Base-by-base conservation (phyloP, 1,139 yeast species). In the Yamadazyma conglobata region DNA sequence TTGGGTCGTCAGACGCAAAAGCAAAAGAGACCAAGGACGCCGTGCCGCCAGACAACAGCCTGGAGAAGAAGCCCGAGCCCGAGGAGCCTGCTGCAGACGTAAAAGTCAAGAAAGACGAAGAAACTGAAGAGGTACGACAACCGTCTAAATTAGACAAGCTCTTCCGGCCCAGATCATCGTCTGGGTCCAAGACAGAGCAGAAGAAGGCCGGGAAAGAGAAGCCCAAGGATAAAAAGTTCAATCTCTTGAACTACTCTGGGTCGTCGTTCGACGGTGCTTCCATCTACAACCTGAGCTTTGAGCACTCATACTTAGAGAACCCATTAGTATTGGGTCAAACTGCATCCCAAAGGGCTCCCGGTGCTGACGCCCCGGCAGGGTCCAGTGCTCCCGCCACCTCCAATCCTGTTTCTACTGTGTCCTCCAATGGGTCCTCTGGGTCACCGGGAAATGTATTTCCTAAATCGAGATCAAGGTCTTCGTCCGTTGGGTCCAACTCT, bases 251-350 rank as follows among this genome's bases (percentile, higher is more conserved):
- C 25, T 42, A 42, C 27, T 32, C 43, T 5, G 41, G 44, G 7
- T 27, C 40, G 6, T 32, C 46, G 8, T 37, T 44, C 30, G 47
- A 43, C 26, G 48, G 48, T 1, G 17, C 37, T 10, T 31, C 43
- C 6, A 25, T 34, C 10, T 40, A 36, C 25, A 38, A 32, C 12
- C 38, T 30, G 16, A 31, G 20, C 16, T 41, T 41, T 22, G 45
- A 42, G 13, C 32, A 33, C 25, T 24, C 28, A 14, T 40, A 28
- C 27, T 29, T 38, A 15, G 39, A 33, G 8, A 16, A 7, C 14
- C 15, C 32, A 14, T 14, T 22, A n/a, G 22, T 22, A 8, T 15
- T 20, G 20, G 13, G 17, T n/a, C 18, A 32, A 10, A 12, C 26
- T 10, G 24, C 28, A 10, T 13, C 20, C 7, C 16, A 22, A 26